Evolutionary conservation across 805 yeast genomes (phyloP), one percentile per base, ranked within the genome.

Genomic region (Kregervanrija pseudodelftensis): DNA sequence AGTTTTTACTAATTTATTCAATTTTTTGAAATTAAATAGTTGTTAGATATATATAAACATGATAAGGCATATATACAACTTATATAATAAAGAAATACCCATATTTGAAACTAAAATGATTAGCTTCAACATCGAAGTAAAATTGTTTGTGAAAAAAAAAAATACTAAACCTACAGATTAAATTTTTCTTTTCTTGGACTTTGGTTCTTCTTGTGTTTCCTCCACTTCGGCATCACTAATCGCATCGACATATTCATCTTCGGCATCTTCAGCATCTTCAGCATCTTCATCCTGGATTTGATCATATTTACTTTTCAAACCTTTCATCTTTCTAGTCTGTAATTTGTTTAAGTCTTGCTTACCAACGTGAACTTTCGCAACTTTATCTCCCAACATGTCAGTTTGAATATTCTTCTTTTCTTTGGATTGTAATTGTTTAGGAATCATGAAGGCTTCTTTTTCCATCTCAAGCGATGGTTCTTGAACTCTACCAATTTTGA

Each of bases 271-370:
- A 42, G 74, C 82, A 36, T 76, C 79, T 22, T 70, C 77, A 42
- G 74, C 82, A 36, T 76, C 79, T 22, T 70, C 77, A 30, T 67
- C 73, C 38, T 64, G 69, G 14, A 65, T 68, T 67, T 87, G 96
- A 63, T 90, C 96, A 57, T 75, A 90, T 63, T 77, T 79, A 45
- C 85, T 74, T 70, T 93, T 93, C 61, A 93, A 74, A 64, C 99
- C 99, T 76, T 93, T 93, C 96, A 93, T 88, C 80, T 93, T 93
- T 69, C 99, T 80, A 5, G 99, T 91, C 70, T 93, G 99, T 63
- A 93, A 66, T 65, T 82, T 82, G 61, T 77, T 74, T 64, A 93
- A 73, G 64, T 93, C 98, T 73, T 93, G 99, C 65, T 82, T 82
- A 68, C 96, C 97, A 67, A 93, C 85, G 64, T 93, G 99, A 58